Conservation (phyloP, 1,139 yeast genomes). For the Meyerozyma smithsonii region DNA sequence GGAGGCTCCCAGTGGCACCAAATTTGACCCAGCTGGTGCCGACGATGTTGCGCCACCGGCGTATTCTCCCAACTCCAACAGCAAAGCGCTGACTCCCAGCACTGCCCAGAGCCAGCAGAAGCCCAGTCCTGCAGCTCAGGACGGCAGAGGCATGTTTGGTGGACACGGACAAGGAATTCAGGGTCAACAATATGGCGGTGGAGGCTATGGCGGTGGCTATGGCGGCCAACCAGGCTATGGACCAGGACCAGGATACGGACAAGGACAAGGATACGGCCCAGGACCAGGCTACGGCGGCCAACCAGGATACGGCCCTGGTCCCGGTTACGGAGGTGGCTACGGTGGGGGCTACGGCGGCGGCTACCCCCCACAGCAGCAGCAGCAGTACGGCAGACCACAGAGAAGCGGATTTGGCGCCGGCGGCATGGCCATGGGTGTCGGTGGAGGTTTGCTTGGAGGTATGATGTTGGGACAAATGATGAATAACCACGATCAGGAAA, state of each 20-base stretch:
- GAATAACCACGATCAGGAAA: slow-evolving; percentile 20
- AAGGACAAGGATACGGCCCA: not conserved
- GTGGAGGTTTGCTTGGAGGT: slow-evolving; percentile 80
- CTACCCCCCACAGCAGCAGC: slow-evolving; percentile 18
- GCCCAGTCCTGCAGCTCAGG: slow-evolving; percentile 11
- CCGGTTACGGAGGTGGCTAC: slow-evolving; percentile 7
- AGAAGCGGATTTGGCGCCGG: slow-evolving; percentile 30
- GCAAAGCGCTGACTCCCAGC: slow-evolving; percentile 14
- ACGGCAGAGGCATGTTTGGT: slow-evolving; percentile 6
- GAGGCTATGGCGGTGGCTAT: not conserved
- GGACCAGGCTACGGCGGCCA: not conserved
- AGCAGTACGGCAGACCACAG: slow-evolving; percentile 13
- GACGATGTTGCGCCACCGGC: slow-evolving; percentile 31
- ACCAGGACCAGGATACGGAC: not conserved
- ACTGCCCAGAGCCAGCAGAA: slow-evolving; percentile 13
- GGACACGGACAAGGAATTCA: slow-evolving; percentile 6
- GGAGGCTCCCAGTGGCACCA: slow-evolving; percentile 75
- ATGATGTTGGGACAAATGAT: slow-evolving; percentile 49
- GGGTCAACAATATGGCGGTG: not conserved
- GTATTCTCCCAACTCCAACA: slow-evolving; percentile 21
- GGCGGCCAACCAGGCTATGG: not conserved
- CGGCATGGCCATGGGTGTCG: slow-evolving; percentile 66
- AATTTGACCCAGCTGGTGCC: slow-evolving; percentile 21
- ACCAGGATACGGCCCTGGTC: not conserved
- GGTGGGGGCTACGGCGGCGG: slow-evolving; percentile 10